Evolutionary conservation across 2,329 filamentous ascomycete genomes (phyloP).

Genomic region (Neopestalotiopsis clavispora): DNA sequence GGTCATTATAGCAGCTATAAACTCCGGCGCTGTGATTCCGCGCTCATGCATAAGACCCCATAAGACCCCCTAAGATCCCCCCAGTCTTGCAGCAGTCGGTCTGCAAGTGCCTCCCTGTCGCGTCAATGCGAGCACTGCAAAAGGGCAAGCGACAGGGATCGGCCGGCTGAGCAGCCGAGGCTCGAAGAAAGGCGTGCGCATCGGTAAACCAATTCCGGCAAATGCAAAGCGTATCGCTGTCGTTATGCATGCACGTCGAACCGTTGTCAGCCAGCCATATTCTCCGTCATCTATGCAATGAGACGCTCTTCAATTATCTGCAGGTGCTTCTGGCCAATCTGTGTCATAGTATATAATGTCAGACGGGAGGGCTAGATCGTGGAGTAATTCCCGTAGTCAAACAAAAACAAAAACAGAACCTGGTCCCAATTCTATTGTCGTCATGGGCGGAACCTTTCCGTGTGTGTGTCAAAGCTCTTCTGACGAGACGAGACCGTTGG

Average conservation of each 20-base stretch:
- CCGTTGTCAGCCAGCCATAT: neutral
- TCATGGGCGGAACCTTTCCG: neutral
- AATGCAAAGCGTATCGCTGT: neutral
- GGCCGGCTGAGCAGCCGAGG: neutral
- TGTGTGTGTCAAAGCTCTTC: neutral
- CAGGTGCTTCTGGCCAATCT: neutral
- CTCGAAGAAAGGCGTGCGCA: neutral
- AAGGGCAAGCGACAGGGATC: neutral
- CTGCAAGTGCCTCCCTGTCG: neutral
- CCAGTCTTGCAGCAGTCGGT: neutral
- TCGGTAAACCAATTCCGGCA: neutral
- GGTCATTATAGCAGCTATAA: neutral
- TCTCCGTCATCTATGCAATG: neutral
- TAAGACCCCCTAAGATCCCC: neutral
- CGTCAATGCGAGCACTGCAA: neutral
- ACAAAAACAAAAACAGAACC: neutral
- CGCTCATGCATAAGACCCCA: neutral
- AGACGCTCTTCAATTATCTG: neutral
- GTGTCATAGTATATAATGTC: neutral
- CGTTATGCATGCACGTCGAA: neutral
- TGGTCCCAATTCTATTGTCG: neutral
- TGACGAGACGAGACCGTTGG: neutral
- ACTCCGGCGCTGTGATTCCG: neutral
- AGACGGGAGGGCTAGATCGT: neutral
- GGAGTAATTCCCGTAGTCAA: neutral